phyloP scores from a whole-genome alignment of 345 rosid species.

The Turnera subulata region DNA sequence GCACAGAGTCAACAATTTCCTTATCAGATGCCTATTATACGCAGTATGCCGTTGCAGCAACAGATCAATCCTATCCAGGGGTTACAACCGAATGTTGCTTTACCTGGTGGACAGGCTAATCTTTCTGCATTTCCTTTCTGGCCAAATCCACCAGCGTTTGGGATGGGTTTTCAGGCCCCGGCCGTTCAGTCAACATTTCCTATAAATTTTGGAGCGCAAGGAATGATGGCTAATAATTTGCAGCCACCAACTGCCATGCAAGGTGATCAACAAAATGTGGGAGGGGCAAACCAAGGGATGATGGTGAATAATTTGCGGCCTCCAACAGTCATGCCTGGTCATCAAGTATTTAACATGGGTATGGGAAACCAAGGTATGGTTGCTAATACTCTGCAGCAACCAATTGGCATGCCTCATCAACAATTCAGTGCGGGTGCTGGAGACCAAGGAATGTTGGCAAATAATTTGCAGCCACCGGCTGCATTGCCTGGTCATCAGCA shows the following conservation, averaged over 20 bases:
- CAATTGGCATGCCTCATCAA: too few species aligned
- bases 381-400: too few species aligned
- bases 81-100: conserved; percentile 28
- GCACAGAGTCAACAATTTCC: conserved; percentile 42
- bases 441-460: conserved; percentile 20
- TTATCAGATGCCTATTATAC: conserved; percentile 32
- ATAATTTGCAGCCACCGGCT: conserved; percentile 15
- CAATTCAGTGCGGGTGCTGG: conserved; percentile 13
- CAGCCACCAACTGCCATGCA: too few species aligned
- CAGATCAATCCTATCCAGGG: conserved; percentile 44
- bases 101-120: conserved; percentile 46
- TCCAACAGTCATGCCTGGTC: too few species aligned
- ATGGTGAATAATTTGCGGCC: too few species aligned
- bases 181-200: conserved; percentile 20
- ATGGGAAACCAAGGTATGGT: too few species aligned
- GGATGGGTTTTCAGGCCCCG: conserved; percentile 31
- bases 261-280: too few species aligned
- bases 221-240: conserved; percentile 20
- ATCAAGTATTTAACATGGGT: too few species aligned
- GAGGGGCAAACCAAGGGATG: too few species aligned
- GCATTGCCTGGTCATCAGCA: conserved; percentile 28
- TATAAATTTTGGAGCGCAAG: conserved; percentile 23
- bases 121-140: conserved; percentile 36
- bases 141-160: conserved; percentile 46
- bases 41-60: conserved; percentile 44